phyloP scores from a whole-genome alignment of 495 filamentous ascomycete species.

The Aspergillus asperescens region DNA sequence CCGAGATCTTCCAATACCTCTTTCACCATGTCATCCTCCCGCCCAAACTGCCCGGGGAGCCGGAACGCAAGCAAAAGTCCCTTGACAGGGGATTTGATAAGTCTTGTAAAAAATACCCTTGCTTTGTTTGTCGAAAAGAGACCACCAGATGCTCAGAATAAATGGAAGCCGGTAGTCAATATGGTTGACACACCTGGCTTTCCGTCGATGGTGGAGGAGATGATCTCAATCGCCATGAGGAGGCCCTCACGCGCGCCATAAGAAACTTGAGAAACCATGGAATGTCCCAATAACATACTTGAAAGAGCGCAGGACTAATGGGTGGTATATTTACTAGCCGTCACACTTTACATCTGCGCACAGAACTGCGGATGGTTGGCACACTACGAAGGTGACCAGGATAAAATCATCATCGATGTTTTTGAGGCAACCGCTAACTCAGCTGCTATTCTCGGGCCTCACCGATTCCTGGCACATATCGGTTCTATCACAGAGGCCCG shows the following conservation, averaged over 20 bases:
- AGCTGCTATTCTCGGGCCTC: slow-evolving; percentile 11
- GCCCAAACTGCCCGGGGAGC: slow-evolving; percentile 10
- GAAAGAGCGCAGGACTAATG: not conserved
- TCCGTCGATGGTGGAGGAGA: slow-evolving; percentile 7
- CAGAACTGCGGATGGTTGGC: slow-evolving; percentile 21
- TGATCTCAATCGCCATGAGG: slow-evolving; percentile 5
- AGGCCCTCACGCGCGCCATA: slow-evolving; percentile 3
- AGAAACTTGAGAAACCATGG: slow-evolving; percentile 7
- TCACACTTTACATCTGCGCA: slow-evolving; percentile 14
- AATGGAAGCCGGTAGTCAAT: not conserved
- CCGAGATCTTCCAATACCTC: slow-evolving; percentile 4
- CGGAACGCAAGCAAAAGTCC: not conserved
- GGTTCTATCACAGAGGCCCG: slow-evolving; percentile 42
- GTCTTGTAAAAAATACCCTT: slow-evolving; percentile 3
- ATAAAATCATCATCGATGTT: slow-evolving; percentile 18
- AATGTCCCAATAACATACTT: not conserved
- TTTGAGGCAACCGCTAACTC: slow-evolving; percentile 15
- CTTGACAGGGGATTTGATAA: slow-evolving; percentile 9
- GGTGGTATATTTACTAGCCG: slow-evolving; percentile 9
- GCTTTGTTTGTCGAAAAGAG: slow-evolving; percentile 5
- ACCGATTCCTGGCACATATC: slow-evolving; percentile 53
- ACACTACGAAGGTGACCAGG: slow-evolving; percentile 6
- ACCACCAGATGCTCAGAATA: not conserved
- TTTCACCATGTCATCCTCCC: slow-evolving; percentile 14
- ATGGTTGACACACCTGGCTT: slow-evolving; percentile 14